These are phyloP conservation scores for Sarocladiaceae sp. DNA, from an alignment of 2,329 filamentous ascomycete species.

Conservation along the genomic window DNA sequence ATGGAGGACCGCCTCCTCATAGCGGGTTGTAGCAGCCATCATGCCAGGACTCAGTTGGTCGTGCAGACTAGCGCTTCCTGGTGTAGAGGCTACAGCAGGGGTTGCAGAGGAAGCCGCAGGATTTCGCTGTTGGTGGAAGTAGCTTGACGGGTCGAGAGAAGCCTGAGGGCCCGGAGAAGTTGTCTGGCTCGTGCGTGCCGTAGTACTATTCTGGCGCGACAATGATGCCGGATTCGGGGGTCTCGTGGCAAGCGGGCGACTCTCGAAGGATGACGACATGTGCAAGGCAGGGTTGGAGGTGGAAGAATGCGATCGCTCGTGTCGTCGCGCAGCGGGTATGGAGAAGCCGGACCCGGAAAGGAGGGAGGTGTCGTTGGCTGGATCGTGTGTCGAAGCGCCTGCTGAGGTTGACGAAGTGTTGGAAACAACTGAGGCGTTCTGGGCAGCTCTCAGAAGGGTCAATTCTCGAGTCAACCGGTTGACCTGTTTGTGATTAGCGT, in stretches of 20 bases:
- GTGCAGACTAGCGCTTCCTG: conserved; percentile 25
- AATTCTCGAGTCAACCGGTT: conserved; percentile 91
- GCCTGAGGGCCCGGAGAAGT: conserved; percentile 40
- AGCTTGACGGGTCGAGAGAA: conserved; percentile 37
- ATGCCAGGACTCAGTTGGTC: conserved; percentile 46
- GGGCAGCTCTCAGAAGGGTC: conserved; percentile 66
- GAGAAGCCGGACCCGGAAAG: conserved; percentile 53
- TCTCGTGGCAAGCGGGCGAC: conserved; percentile 37
- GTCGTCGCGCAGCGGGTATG: conserved; percentile 47
- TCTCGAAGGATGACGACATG: conserved; percentile 29
- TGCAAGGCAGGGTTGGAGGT: conserved; percentile 21
- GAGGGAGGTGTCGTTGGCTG: conserved; percentile 42
- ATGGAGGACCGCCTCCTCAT: conserved; percentile 57
- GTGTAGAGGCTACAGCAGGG: conserved; percentile 30
- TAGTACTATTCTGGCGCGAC: conserved; percentile 49
- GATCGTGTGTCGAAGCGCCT: conserved; percentile 43
- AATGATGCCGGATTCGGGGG: conserved; percentile 38
- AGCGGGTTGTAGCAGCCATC: conserved; percentile 50
- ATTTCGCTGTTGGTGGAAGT: conserved; percentile 42
- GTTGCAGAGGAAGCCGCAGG: conserved; percentile 17
- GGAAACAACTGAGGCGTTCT: conserved; percentile 60
- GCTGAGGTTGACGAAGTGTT: conserved; percentile 58
- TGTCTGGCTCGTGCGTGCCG: conserved; percentile 46
- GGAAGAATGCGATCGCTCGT: conserved; percentile 53
- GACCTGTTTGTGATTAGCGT: conserved; percentile 48